Conservation (phyloP, 2,329 filamentous ascomycete species). For the Diaporthe vexans region DNA sequence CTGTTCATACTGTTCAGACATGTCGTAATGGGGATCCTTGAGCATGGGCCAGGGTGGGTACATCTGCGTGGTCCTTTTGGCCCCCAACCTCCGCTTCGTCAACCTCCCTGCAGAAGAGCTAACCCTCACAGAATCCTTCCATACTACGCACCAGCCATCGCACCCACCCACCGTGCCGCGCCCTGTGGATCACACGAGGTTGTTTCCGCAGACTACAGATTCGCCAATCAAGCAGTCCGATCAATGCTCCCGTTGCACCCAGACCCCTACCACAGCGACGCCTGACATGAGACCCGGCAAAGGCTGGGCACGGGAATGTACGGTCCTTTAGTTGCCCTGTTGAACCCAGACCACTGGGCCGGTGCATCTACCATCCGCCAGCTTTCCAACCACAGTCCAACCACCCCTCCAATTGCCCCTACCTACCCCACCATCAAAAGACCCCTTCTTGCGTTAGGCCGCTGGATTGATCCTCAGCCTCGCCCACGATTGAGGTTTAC, state of each 20-base stretch:
- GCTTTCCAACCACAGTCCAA: neutral
- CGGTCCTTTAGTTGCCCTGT: slow-evolving; percentile 23
- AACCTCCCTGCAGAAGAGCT: slow-evolving; percentile 18
- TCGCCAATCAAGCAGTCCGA: neutral
- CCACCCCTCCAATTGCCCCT: neutral
- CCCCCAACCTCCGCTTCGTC: slow-evolving; percentile 19
- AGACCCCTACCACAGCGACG: slow-evolving; percentile 17
- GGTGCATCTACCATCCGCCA: slow-evolving; percentile 14
- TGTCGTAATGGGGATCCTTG: slow-evolving; percentile 19
- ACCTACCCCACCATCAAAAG: neutral
- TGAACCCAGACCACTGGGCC: slow-evolving; percentile 1
- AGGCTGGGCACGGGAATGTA: slow-evolving; percentile 24
- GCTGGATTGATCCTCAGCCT: slow-evolving; percentile 25
- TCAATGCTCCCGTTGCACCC: neutral
- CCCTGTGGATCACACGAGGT: slow-evolving; percentile 20
- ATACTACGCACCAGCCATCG: slow-evolving; percentile 3
- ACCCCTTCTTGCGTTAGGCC: slow-evolving; percentile 2
- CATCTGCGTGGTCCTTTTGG: slow-evolving; percentile 32
- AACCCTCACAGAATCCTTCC: slow-evolving; percentile 19
- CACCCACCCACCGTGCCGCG: slow-evolving; percentile 17
- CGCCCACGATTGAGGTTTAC: slow-evolving; percentile 2
- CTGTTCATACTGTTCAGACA: slow-evolving; percentile 16
- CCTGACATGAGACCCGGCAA: neutral
- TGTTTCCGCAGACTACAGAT: neutral
- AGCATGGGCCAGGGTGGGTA: slow-evolving; percentile 27